Evolutionary conservation across 805 yeast genomes (phyloP).

Genomic region (Cyberlindnera euphorbiiphila): DNA sequence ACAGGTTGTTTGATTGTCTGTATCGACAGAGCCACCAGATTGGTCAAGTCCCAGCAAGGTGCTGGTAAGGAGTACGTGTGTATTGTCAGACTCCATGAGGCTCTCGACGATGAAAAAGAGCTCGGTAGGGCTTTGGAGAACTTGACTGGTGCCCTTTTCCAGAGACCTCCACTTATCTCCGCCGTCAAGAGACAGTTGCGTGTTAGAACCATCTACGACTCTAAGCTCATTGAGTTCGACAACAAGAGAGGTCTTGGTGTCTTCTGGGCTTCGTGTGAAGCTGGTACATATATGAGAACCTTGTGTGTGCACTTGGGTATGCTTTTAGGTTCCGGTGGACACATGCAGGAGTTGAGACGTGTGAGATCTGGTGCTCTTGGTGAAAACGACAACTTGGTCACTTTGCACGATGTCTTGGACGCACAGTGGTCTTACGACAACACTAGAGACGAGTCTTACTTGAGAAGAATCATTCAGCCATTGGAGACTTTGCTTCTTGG

Average conservation of each 20-base stretch:
- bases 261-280: conserved; percentile 99
- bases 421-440: conserved; percentile 98
- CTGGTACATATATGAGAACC: conserved; percentile 99
- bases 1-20: conserved; percentile 98
- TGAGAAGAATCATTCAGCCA: conserved; percentile 92
- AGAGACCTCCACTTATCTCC: conserved; percentile 97
- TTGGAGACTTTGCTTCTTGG: conserved; percentile 90
- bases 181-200: conserved; percentile 99
- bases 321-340: conserved; percentile 98
- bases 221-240: conserved; percentile 93
- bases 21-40: conserved; percentile 95
- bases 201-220: conserved; percentile 96
- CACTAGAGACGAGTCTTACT: conserved; percentile 93
- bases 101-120: conserved; percentile 84
- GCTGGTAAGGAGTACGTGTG: conserved; percentile 99
- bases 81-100: conserved; percentile 93
- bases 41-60: conserved; percentile 98
- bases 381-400: conserved; percentile 88
- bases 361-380: conserved; percentile 95
- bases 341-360: conserved; percentile 99
- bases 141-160: conserved; percentile 97
- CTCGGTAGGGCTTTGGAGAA: conserved; percentile 85
- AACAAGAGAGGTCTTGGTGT: conserved; percentile 96
- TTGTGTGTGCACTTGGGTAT: conserved; percentile 98
- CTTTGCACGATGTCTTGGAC: conserved; percentile 95